Evolutionary conservation across 305 asterid genomes (phyloP).

Genomic region (Solanum aculeatissimum): DNA sequence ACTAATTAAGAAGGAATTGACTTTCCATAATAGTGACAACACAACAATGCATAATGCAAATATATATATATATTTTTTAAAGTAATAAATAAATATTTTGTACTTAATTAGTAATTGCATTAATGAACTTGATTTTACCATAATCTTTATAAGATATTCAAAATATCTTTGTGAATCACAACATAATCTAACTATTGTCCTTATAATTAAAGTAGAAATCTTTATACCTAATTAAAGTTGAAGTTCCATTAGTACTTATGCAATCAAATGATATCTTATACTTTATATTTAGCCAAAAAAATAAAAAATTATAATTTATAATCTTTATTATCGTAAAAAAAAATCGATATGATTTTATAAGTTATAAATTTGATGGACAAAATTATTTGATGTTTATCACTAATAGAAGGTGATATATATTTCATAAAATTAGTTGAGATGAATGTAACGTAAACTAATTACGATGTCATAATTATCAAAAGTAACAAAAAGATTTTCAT

Average conservation of each 20-base stretch:
- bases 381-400: too few relatives aligned
- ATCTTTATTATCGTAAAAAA: neutral
- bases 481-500: neutral
- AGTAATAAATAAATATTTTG: neutral
- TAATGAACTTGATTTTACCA: neutral
- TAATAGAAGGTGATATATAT: too few relatives aligned
- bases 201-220: neutral
- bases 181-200: neutral
- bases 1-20: neutral
- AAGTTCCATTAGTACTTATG: neutral
- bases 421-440: too few relatives aligned
- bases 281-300: too few relatives aligned
- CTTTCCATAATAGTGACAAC: neutral
- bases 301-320: neutral
- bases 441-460: too few relatives aligned
- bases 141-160: neutral
- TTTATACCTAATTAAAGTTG: neutral
- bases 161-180: neutral
- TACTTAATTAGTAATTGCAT: neutral
- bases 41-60: neutral
- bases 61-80: too few relatives aligned
- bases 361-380: too few relatives aligned
- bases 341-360: too few relatives aligned
- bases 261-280: neutral
- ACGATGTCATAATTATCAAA: too few relatives aligned